These are phyloP conservation scores for Solanum virginianum DNA, from an alignment of 257 asterid species.

Conservation along the genomic window DNA sequence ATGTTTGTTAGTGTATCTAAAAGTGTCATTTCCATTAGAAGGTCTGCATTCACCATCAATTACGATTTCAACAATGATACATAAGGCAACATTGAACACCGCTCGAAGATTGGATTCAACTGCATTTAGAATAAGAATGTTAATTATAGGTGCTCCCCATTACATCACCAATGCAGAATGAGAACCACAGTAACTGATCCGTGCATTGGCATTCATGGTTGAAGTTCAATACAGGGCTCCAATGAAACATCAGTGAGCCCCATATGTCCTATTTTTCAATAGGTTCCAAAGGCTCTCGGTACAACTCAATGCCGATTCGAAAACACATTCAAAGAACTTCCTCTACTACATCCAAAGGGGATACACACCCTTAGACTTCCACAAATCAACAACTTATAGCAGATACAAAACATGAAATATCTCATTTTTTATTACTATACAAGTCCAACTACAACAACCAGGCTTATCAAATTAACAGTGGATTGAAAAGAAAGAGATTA, in stretches of 20 bases:
- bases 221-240: background rate
- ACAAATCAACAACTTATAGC: background rate
- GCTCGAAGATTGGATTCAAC: background rate
- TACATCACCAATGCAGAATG: background rate
- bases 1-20: background rate
- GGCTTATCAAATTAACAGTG: no score
- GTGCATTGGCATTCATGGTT: background rate
- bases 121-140: background rate
- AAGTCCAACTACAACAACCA: no score
- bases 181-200: background rate
- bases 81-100: background rate
- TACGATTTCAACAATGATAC: background rate
- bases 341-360: background rate
- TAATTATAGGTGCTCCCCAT: background rate
- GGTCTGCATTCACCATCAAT: background rate
- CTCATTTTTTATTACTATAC: background rate
- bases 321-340: background rate
- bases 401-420: background rate
- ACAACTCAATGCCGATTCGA: background rate
- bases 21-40: background rate
- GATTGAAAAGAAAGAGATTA: no score
- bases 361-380: background rate
- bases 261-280: background rate
- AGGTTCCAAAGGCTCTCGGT: background rate
- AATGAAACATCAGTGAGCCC: background rate